Percentiles rank a stretch among this genome's conserved stretches.
Conservation (phyloP, 352 stramenopile species). For the Pythium chondricola region DNA sequence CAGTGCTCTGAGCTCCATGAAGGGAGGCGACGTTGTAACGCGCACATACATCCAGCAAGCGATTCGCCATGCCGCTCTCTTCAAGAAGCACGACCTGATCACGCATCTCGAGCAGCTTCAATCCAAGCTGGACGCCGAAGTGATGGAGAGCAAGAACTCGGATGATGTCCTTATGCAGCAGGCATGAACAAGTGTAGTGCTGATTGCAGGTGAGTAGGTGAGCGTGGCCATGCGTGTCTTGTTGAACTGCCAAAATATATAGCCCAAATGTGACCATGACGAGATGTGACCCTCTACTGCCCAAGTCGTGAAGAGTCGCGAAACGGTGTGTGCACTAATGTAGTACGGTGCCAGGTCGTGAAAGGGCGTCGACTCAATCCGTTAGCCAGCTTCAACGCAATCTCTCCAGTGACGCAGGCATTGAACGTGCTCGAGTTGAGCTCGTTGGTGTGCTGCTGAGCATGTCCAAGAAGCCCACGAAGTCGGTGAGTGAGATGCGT, state of each 20-base stretch:
- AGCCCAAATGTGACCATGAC: neutral
- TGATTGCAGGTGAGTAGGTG: neutral
- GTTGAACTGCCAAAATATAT: neutral
- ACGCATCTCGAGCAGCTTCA: slow-evolving; percentile 37
- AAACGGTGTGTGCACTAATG: slow-evolving; percentile 14
- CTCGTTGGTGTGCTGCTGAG: neutral
- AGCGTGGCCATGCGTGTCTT: neutral
- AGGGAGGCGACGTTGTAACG: slow-evolving; percentile 46
- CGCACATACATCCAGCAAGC: slow-evolving; percentile 72
- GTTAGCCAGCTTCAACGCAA: neutral
- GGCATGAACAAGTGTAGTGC: neutral
- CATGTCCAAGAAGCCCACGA: neutral
- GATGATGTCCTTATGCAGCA: neutral
- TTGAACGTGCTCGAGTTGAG: neutral
- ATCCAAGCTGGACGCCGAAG: slow-evolving; percentile 9
- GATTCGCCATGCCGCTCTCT: slow-evolving; percentile 51
- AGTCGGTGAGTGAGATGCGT: neutral
- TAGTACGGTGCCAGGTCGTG: neutral
- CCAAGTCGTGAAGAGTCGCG: slow-evolving; percentile 31
- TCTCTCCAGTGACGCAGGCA: neutral
- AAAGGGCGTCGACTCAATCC: slow-evolving; percentile 7
- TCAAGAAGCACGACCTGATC: slow-evolving; percentile 61
- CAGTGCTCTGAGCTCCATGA: slow-evolving; percentile 62
- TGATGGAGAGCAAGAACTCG: neutral
- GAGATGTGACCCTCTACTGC: neutral